Conservation (phyloP, 2,329 filamentous ascomycete species). For the Exophiala xenobiotica region DNA sequence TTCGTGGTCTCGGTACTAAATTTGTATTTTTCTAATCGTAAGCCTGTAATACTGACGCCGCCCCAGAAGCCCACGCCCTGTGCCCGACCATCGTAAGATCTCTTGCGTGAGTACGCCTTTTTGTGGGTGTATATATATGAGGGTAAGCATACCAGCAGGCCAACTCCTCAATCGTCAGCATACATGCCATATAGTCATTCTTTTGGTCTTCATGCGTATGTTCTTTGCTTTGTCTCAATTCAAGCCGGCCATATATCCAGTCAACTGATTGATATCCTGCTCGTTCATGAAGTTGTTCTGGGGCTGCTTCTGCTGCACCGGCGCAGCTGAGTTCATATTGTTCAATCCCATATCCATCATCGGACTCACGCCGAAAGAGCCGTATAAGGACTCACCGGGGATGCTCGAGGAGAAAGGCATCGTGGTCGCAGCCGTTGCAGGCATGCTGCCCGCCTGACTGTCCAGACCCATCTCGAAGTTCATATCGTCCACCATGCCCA, state of each 20-base stretch:
- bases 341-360: conserved; percentile 12
- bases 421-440: not conserved
- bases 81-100: not conserved
- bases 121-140: not conserved
- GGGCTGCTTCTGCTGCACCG: conserved; percentile 8
- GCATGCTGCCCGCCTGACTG: not conserved
- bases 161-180: too few relatives aligned
- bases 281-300: conserved; percentile 20
- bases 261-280: conserved; percentile 20
- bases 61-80: not conserved
- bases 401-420: conserved; percentile 19
- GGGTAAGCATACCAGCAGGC: not conserved
- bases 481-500: conserved; percentile 27
- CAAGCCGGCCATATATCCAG: conserved; percentile 24
- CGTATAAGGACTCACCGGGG: conserved; percentile 16
- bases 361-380: conserved; percentile 10
- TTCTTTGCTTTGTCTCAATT: conserved; percentile 7
- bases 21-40: not conserved
- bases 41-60: not conserved
- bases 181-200: not conserved
- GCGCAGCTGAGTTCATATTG: conserved; percentile 1
- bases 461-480: conserved; percentile 22
- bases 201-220: not conserved
- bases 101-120: not conserved
- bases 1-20: not conserved